These are phyloP conservation scores for Rhytidiadelphus loreus DNA, from an alignment of 225 moss, liverwort and hornwort genomes.

Conservation along the genomic window DNA sequence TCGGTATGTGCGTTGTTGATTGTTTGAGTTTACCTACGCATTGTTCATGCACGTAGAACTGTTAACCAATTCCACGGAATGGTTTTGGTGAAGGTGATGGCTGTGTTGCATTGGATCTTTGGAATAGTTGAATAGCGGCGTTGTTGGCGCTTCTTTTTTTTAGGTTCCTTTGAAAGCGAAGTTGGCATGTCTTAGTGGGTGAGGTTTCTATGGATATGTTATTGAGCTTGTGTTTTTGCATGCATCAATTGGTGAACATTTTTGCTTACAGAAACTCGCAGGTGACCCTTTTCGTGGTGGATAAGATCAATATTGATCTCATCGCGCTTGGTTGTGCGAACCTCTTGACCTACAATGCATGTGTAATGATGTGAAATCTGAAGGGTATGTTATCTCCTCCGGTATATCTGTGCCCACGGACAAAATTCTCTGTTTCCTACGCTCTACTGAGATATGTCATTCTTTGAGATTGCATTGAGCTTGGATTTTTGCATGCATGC, in stretches of 20 bases:
- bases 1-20: not conserved
- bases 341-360: not conserved
- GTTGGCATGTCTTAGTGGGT: rapidly evolving
- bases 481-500: not conserved
- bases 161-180: too few relatives aligned
- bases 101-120: not conserved
- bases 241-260: not conserved
- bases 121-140: not conserved
- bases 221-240: not conserved
- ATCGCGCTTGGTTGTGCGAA: not conserved
- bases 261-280: too few relatives aligned
- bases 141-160: too few relatives aligned
- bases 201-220: too few relatives aligned
- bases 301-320: not conserved
- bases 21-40: too few relatives aligned
- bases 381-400: not conserved
- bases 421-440: not conserved
- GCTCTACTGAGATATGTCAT: not conserved
- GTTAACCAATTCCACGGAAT: too few relatives aligned
- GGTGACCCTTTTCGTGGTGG: not conserved
- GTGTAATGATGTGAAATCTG: not conserved
- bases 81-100: too few relatives aligned
- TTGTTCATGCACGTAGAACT: too few relatives aligned
- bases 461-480: not conserved
- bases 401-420: too few relatives aligned